phyloP scores from a whole-genome alignment of 208 protist genomes.

The Trypanosoma congolense region DNA sequence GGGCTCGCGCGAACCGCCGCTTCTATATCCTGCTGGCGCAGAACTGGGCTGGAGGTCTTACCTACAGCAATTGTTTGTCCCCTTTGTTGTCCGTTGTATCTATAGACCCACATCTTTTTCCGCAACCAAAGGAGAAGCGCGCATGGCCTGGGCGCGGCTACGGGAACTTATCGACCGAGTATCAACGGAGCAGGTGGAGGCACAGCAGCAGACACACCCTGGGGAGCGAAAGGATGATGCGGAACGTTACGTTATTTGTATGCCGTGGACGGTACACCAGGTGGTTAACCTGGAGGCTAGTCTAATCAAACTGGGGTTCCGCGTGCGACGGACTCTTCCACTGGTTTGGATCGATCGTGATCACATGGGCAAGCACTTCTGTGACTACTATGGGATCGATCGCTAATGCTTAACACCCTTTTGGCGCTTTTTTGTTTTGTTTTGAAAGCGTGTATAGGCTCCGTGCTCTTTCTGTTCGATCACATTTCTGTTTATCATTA shows the following conservation, averaged over 20 bases:
- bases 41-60: conserved; percentile 37
- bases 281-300: conserved; percentile 87
- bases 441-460: no score
- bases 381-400: conserved; percentile 46
- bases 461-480: no score
- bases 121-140: conserved; percentile 75
- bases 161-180: conserved; percentile 61
- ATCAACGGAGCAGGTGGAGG: conserved; percentile 7
- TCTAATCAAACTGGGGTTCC: conserved; percentile 78
- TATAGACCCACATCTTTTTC: conserved; percentile 69
- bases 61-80: conserved; percentile 43
- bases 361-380: conserved; percentile 77
- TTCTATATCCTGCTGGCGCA: conserved; percentile 68
- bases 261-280: conserved; percentile 86
- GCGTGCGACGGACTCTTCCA: conserved; percentile 52
- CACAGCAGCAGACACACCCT: conserved; percentile 5
- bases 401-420: neutral
- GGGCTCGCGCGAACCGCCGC: conserved; percentile 48
- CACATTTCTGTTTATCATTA: no score
- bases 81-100: conserved; percentile 71
- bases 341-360: conserved; percentile 76
- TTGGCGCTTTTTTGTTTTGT: no score
- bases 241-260: conserved; percentile 46
- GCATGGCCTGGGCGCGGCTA: conserved; percentile 69
- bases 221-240: conserved; percentile 2